Evolutionary conservation across 495 filamentous ascomycete species (phyloP).

Genomic region (Aspergillus homomorphus): DNA sequence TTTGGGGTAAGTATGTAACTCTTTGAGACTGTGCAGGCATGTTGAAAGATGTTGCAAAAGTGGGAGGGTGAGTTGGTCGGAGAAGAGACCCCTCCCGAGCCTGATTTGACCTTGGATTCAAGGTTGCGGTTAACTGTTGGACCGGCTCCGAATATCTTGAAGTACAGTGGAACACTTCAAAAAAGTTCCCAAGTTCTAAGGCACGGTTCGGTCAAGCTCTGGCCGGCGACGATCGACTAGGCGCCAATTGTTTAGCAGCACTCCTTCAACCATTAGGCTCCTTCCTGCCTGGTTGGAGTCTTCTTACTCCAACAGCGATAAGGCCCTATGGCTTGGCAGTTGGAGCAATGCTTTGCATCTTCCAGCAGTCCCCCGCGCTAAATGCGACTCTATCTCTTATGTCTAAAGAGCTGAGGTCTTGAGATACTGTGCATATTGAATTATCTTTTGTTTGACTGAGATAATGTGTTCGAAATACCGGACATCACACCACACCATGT

Average conservation of each 20-base stretch:
- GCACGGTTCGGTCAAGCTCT: background rate
- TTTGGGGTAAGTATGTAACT: too few species aligned
- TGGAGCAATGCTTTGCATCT: conserved; percentile 2
- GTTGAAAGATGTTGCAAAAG: background rate
- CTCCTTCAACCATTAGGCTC: too few species aligned
- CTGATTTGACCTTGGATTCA: background rate
- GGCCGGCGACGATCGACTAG: background rate
- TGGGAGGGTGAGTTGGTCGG: too few species aligned
- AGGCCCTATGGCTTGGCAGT: conserved; percentile 12
- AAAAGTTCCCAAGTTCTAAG: background rate
- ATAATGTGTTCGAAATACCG: too few species aligned
- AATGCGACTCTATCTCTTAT: background rate
- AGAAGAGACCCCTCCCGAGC: too few species aligned
- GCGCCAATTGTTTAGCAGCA: background rate
- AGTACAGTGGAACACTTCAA: background rate
- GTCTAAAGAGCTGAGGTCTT: too few species aligned
- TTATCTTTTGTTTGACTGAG: background rate
- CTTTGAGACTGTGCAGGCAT: background rate
- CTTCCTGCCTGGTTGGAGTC: background rate
- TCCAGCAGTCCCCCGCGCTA: background rate
- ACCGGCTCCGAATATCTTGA: background rate
- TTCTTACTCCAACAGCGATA: conserved; percentile 10
- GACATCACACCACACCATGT: conserved; percentile 17
- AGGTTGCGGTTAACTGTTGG: background rate
- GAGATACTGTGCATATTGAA: background rate